Evolutionary conservation across 805 yeast genomes (phyloP), one percentile per base, ranked within the genome.

Genomic region (Lipomyces spencermartinsiae): DNA sequence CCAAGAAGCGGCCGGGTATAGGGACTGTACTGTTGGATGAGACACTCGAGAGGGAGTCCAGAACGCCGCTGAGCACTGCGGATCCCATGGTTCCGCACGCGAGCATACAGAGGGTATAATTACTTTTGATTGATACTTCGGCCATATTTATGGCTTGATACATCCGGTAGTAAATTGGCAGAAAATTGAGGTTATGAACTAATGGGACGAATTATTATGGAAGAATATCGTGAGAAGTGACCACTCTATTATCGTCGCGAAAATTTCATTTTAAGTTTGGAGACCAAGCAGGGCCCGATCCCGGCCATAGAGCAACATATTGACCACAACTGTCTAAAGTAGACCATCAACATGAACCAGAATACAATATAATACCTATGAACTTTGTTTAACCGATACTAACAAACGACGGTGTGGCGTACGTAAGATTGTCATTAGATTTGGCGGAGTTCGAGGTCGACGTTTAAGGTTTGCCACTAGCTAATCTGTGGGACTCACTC

Each of bases 21-120:
- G 89, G 77, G 70, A 84, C 83, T 31, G 57, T 74, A 9, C 71
- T 70, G 4, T 63, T 37, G 3, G 65, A 39, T 5, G 65, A 59
- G 33, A 58, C 59, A 29, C 58, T 69, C 54, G 35, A 29, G 31
- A 81, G 80, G 2, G 83, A 77, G 62, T 85, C 84, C 63, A 91
- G 80, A 58, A 91, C 87, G 10, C 98, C 97, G 12, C 91, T 84
- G 39, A 92, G 84, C 59, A 95, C 91, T 10, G 98, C 97, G 19
- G 94, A 89, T 67, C 98, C 98, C 92, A 95, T 91, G 64, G 91
- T 93, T 69, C 99, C 99, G 75, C 97, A 87, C 46, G 98, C 99
- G 64, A 95, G 83, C 37, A 95, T 87, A 19, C 93, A 85, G 63
- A 94, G 58, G 2, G 72, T 69, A 55, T 69, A 69, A 35, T 58